Base-by-base conservation (phyloP, 1,284 basidiomycete species). In the Trichosporon asahii region DNA sequence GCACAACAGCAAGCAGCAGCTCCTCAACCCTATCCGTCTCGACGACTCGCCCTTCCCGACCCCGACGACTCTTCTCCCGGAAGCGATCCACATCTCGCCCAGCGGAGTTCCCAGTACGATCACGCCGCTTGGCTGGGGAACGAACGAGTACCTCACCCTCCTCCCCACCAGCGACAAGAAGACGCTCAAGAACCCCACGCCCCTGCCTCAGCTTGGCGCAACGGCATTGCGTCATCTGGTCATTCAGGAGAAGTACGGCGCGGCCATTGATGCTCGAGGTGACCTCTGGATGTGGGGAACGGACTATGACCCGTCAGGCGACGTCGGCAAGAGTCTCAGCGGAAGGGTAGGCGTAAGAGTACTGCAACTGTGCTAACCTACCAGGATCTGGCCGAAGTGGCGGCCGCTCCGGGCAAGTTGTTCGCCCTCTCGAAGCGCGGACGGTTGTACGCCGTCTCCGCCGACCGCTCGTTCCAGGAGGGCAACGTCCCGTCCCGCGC, bases 251-350 rank as follows among this genome's bases (percentile, higher is more conserved):
- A 86, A 85, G 60, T 91, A 94, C 75, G 93, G 89, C 1, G 92
- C 91, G 3, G 92, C 90, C 72, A 88, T 94, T n/a, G 93, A 95
- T 79, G 90, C 89, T 2, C 86, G 88, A 55, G 95, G 95, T 27
- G 92, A 98, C 76, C 88, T 94, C 1, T 93, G 94, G 81, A 92
- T 94, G 77, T 95, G 93, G 94, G 93, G 93, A 0, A 85, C 86
- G 61, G 89, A 87, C 1, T 91, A 81, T 66, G 80, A 82, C 71
- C 74, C 74, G 4, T 73, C 72, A 40, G 60, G 82, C 84, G 69
- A 90, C 87, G n/a, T 77, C 1, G 80, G 78, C 6, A 76, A 76
- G 66, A 79, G 80, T 29, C 80, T 95, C 31, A 86, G 85, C 61
- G 91, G 90, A 72, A 92, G 93, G 86, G 92, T 92, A 76, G 25